These are phyloP conservation scores for Aureobasidium sp. DNA, from an alignment of 2,329 filamentous ascomycete genomes.

Conservation along the genomic window DNA sequence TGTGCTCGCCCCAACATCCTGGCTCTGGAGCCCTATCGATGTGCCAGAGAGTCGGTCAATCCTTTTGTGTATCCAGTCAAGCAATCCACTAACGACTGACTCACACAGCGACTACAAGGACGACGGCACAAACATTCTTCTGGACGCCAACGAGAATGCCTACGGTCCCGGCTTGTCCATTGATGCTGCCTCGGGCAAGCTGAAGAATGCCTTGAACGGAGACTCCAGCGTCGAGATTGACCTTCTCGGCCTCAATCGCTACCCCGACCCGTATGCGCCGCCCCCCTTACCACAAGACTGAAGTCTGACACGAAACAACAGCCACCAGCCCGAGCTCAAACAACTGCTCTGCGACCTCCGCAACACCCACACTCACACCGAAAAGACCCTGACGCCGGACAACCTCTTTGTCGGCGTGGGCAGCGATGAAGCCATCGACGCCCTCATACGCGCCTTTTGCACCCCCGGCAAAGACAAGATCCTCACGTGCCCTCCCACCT, in stretches of 20 bases:
- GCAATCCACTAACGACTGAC: not conserved
- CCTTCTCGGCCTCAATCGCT: constrained; percentile 77
- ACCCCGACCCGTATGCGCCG: constrained; percentile 66
- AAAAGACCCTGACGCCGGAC: constrained; percentile 61
- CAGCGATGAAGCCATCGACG: constrained; percentile 94
- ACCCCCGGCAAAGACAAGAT: constrained; percentile 79
- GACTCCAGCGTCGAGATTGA: constrained; percentile 53
- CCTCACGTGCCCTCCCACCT: constrained; percentile 89
- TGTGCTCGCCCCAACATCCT: constrained; percentile 46
- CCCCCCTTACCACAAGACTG: not conserved
- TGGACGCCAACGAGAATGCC: constrained; percentile 97
- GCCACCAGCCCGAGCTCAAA: constrained; percentile 80
- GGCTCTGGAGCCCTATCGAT: constrained; percentile 44
- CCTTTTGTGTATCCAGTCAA: not conserved
- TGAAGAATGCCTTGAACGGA: constrained; percentile 37
- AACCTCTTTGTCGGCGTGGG: constrained; percentile 94
- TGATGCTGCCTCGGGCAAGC: constrained; percentile 35
- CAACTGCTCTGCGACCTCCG: constrained; percentile 76
- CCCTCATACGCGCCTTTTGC: constrained; percentile 88
- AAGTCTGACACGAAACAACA: constrained; percentile 21
- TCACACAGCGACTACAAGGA: constrained; percentile 79
- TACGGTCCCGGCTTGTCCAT: constrained; percentile 71
- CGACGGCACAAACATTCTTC: constrained; percentile 86
- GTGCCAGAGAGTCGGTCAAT: constrained; percentile 42
- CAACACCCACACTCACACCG: constrained; percentile 74